phyloP scores from a whole-genome alignment of 2,329 filamentous ascomycete species.

The Ampelomyces quisqualis region DNA sequence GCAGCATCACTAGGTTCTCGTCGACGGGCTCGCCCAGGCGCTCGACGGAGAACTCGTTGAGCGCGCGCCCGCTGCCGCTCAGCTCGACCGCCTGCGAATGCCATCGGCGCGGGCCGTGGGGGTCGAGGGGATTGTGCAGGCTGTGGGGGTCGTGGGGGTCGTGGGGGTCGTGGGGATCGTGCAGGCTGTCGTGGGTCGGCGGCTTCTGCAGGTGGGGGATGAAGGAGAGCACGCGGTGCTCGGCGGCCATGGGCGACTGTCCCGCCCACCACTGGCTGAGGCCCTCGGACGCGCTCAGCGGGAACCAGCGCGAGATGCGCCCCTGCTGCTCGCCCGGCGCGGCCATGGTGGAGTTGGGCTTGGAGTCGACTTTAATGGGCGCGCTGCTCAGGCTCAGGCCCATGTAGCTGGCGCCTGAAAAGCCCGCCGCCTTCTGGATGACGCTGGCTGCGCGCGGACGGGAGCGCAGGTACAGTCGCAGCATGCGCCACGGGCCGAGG shows the following conservation, averaged over 20 bases:
- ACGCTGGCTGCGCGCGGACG: conserved; percentile 25
- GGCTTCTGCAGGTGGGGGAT: conserved; percentile 78
- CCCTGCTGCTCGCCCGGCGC: conserved; percentile 38
- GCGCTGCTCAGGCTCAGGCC: conserved; percentile 29
- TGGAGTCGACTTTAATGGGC: conserved; percentile 30
- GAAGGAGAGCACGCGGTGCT: conserved; percentile 82
- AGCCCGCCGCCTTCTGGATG: conserved; percentile 31
- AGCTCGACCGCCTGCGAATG: conserved; percentile 80
- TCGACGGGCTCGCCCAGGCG: conserved; percentile 75
- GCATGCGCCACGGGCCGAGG: conserved; percentile 34
- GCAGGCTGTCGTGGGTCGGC: conserved; percentile 64
- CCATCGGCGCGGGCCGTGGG: conserved; percentile 83
- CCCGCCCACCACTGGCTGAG: conserved; percentile 74
- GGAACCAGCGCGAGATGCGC: conserved; percentile 61
- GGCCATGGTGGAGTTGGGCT: conserved; percentile 34
- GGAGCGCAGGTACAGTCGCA: conserved; percentile 29
- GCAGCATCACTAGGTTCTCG: conserved; percentile 90
- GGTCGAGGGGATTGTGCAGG: conserved; percentile 62
- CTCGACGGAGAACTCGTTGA: conserved; percentile 94
- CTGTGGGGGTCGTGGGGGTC: conserved; percentile 54
- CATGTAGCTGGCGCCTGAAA: conserved; percentile 37
- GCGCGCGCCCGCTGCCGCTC: conserved; percentile 77
- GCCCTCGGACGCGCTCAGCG: conserved; percentile 87
- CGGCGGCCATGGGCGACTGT: conserved; percentile 77
- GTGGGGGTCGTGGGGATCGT: conserved; percentile 48